Base-by-base conservation (phyloP, 2,329 filamentous ascomycete genomes). In the Hortaea werneckii region DNA sequence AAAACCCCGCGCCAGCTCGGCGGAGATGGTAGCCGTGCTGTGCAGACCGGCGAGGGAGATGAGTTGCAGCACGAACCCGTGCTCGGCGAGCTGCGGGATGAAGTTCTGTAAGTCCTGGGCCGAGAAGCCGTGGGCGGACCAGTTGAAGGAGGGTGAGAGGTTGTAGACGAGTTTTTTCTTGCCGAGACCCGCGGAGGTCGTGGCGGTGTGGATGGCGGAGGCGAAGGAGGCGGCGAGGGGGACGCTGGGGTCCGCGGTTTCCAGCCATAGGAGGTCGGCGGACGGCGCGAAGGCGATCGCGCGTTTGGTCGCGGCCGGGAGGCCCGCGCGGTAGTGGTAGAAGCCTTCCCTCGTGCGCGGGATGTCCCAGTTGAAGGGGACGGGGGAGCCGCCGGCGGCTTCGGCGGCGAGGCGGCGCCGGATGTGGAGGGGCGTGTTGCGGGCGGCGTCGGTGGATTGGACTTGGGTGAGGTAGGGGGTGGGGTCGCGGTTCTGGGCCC, bases 91-190 rank as follows among this genome's bases (percentile, higher is more conserved):
- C 65, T 96, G 90, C 90, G 90, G 96, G 58, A 98, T 85, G 66
- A 98, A 98, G 5, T 79, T 87, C 69, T 85, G 87, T 45, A 98
- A 76, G 5, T 83, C 83, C 50, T 80, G 81, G 52, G 88, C 80
- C 3, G 78, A 83, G 68, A 96, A 98, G 29, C 90, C 92, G 63
- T 96, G 89, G 8, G 81, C 81, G 80, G 94, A 92, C 92, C 92
- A 98, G 74, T 98, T 96, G 77, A 98, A 98, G 6, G 87, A 94
- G 1, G 92, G 92, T 4, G 83, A 89, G 1, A 98, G 77, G 70
- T 98, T 98, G 72, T 98, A 98, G 0, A 96, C 90, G 26, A 98
- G 77, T 32, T 86, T 85, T 76, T 96, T 96, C 10, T 20, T 10
- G 32, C 32, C 32, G 32, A 35, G 32, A n/a, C 32, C 32, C 9